Base-by-base conservation (phyloP, 805 yeast species). In the Ogataea nonfermentans region DNA sequence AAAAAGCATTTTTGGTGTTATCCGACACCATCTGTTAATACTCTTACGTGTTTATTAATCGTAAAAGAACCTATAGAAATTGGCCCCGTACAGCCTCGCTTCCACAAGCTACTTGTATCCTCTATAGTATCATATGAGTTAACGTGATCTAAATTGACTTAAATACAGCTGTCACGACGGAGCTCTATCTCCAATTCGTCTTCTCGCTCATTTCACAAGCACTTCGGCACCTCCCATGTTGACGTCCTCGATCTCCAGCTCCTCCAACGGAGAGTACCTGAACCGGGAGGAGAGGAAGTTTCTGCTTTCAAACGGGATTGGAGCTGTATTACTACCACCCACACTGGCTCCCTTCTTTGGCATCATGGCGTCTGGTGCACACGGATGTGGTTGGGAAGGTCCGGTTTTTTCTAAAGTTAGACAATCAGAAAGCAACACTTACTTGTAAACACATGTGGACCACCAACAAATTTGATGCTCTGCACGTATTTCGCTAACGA, bases 401-500 rank as follows among this genome's bases (percentile, higher is more conserved):
- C 42, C 56, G 30, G 49, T 36, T 23, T 47, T 48, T 35, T 50
- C 58, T 52, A 44, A 37, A 5, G 32, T 28, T 27, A 40, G 34
- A 12, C 13, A 9, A 14, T 24, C 30, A 12, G 13, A 27, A 20
- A 10, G 9, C 16, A 19, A 26, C 28, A 71, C 78, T 41, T 65
- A 67, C 80, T 70, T 49, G 68, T 62, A 42, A 67, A 59, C 22
- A 68, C 57, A 60, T 81, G 87, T 35, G 88, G 82, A 32, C 89
- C 89, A 29, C 97, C 96, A 32, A 88, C 76, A 59, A 91, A 91
- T 57, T 82, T 84, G 66, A 91, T 91, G 61, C 80, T 69, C 11
- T 95, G 96, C 16, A 73, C 69, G 57, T 76, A 73, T 49, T 59
- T 54, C 22, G 67, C 68, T 15, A 65, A 47, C n/a, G 33, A 10